A percentile compares a stretch with the other conserved stretches of the same genome.
phyloP scores from a whole-genome alignment of 148 eudicot species.

The Linanthus parryae region DNA sequence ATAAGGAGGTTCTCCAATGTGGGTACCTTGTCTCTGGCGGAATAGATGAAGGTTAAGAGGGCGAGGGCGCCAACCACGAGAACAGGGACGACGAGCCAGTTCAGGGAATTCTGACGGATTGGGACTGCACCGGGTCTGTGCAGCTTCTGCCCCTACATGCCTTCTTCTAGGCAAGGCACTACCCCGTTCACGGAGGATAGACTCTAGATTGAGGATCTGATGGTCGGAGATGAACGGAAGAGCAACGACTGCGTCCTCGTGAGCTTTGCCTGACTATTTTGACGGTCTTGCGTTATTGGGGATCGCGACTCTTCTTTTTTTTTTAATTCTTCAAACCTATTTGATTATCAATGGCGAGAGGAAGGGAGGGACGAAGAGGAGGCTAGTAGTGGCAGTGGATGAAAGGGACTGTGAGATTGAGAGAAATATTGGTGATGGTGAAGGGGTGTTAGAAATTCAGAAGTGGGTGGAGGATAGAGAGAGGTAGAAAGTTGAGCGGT shows the following conservation, averaged over 20 bases:
- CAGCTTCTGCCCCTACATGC: conserved; percentile 34
- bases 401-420: no score
- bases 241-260: conserved; percentile 73
- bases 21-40: conserved; percentile 31
- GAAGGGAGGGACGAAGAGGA: no score
- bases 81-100: conserved; percentile 22
- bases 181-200: conserved; percentile 34
- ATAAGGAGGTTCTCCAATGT: conserved; percentile 58
- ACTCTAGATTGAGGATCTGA: conserved; percentile 76
- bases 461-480: no score
- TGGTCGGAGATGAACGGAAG: conserved; percentile 79
- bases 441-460: no score
- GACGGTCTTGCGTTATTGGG: conserved; percentile 46
- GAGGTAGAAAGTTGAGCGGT: no score
- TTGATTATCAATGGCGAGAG: no score
- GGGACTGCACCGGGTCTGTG: conserved; percentile 17
- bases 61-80: conserved; percentile 15
- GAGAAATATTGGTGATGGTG: no score
- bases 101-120: conserved; percentile 10
- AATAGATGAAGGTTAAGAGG: conserved; percentile 28
- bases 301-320: no score
- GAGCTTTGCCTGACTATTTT: conserved; percentile 48
- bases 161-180: conserved; percentile 20
- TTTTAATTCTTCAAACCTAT: no score
- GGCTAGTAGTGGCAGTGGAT: no score